Base-by-base conservation (phyloP, 768 basidiomycete species). In the Mycena belliarum region DNA sequence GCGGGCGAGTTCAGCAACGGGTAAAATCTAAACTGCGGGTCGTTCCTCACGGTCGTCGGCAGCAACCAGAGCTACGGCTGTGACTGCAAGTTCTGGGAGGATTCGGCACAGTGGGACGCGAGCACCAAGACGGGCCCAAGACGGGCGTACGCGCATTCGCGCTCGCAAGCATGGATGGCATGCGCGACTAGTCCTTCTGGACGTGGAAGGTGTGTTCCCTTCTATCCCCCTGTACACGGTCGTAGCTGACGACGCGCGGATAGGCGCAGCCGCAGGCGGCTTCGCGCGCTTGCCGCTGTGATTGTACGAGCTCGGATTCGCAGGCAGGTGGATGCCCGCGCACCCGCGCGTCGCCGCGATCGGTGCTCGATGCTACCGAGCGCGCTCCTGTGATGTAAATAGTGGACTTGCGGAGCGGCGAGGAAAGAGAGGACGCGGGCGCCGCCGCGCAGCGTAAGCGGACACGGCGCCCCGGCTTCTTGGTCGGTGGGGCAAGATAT, bases 1-100 rank as follows among this genome's bases (percentile, higher is more conserved):
- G 85, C 84, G 1, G 88, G 88, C 44, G 88, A 90, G 70, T 89
- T 84, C 69, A 85, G 83, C 60, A 75, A 78, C 15, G 87, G 82
- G 16, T 76, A 72, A 69, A 86, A 84, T 64, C n/a, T n/a, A n/a
- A 71, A 77, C 41, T 86, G 86, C 59, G 86, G 85, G 9, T 71
- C 80, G 47, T 82, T 68, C 68, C 47, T 83, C 46, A 68, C 65
- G 25, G 77, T 77, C 25, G 72, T 76, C 16, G 60, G 66, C 12
- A 58, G 66, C 14, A 65, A 72, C 1, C 55, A 61, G 10, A 67
- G 58, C 48, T 69, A 63, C 50, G 73, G 70, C 20, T 79, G 78
- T 1, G 76, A 64, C 38, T 54, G 64, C 65, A 12, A 55, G 60
- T 20, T 63, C 49, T 61, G 49, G 59, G 20, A 59, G 65, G 76